Percentiles rank a stretch among this genome's conserved stretches.
Evolutionary conservation across 2,329 filamentous ascomycete species (phyloP).

Genomic region (Massarina eburnea): DNA sequence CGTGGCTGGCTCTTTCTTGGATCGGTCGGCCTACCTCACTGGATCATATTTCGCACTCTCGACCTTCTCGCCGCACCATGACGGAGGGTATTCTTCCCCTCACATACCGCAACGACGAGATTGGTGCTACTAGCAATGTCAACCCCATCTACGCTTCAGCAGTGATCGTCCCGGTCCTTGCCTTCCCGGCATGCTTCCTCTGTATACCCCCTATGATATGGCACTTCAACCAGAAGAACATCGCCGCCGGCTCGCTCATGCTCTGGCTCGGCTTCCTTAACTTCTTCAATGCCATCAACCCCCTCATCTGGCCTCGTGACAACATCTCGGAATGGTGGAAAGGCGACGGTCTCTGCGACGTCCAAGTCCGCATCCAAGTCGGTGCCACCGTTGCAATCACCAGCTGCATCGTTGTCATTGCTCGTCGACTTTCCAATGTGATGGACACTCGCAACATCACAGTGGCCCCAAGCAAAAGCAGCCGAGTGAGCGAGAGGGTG

Average conservation of each 20-base stretch:
- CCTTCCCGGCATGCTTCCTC: conserved; percentile 54
- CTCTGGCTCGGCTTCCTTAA: conserved; percentile 60
- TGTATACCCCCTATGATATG: conserved; percentile 60
- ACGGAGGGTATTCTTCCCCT: background rate
- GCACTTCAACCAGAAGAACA: conserved; percentile 63
- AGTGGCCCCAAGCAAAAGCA: conserved; percentile 52
- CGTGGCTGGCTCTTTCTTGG: background rate
- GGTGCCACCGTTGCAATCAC: conserved; percentile 56
- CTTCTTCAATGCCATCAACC: conserved; percentile 61
- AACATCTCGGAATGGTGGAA: conserved; percentile 58
- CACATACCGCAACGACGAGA: conserved; percentile 1
- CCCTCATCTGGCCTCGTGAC: conserved; percentile 65
- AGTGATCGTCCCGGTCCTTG: conserved; percentile 52
- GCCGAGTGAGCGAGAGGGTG: conserved; percentile 49
- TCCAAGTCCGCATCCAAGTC: conserved; percentile 61
- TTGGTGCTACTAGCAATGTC: background rate
- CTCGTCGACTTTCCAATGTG: conserved; percentile 61
- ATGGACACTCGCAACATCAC: conserved; percentile 61
- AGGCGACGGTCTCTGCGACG: conserved; percentile 64
- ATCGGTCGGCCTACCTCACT: background rate
- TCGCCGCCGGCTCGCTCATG: conserved; percentile 60
- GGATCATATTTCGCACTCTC: background rate
- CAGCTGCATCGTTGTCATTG: conserved; percentile 59
- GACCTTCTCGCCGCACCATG: conserved; percentile 1
- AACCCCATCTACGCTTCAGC: conserved; percentile 36